phyloP scores from a whole-genome alignment of 805 yeast genomes.

The Torulaspora quercuum region DNA sequence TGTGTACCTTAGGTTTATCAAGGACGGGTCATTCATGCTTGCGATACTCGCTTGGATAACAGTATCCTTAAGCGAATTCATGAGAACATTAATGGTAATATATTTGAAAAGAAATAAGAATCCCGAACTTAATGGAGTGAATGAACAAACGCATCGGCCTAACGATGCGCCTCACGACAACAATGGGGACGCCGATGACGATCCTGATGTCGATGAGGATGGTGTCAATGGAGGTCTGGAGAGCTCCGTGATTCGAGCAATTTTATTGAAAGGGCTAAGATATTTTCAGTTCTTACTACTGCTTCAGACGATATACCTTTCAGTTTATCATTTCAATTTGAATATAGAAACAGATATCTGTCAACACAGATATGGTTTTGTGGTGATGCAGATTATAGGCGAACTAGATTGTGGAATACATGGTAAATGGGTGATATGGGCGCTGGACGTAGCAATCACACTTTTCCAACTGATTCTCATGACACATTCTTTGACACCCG shows the following conservation, averaged over 20 bases:
- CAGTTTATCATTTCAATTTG: constrained; percentile 17
- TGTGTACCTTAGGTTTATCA: constrained; percentile 23
- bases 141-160: too few relatives aligned
- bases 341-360: constrained; percentile 19
- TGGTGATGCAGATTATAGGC: constrained; percentile 20
- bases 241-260: constrained; percentile 14
- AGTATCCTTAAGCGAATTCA: constrained; percentile 13
- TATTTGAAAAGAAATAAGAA: constrained; percentile 5
- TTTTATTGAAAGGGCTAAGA: constrained; percentile 18
- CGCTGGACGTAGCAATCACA: constrained; percentile 18
- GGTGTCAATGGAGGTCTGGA: constrained; percentile 9
- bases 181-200: constrained; percentile 7
- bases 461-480: constrained; percentile 14
- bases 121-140: background rate
- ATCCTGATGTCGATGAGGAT: constrained; percentile 1
- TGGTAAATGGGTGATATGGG: constrained; percentile 16
- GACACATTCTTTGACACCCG: constrained; percentile 11
- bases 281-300: constrained; percentile 18
- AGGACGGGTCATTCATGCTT: constrained; percentile 23
- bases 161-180: too few relatives aligned
- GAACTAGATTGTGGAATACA: constrained; percentile 22
- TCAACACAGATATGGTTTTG: constrained; percentile 14
- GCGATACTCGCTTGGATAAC: constrained; percentile 18
- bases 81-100: constrained; percentile 9
- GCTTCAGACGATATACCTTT: constrained; percentile 16